These are phyloP conservation scores for Durotheca rogersii DNA, from an alignment of 495 filamentous ascomycete species.

Conservation along the genomic window DNA sequence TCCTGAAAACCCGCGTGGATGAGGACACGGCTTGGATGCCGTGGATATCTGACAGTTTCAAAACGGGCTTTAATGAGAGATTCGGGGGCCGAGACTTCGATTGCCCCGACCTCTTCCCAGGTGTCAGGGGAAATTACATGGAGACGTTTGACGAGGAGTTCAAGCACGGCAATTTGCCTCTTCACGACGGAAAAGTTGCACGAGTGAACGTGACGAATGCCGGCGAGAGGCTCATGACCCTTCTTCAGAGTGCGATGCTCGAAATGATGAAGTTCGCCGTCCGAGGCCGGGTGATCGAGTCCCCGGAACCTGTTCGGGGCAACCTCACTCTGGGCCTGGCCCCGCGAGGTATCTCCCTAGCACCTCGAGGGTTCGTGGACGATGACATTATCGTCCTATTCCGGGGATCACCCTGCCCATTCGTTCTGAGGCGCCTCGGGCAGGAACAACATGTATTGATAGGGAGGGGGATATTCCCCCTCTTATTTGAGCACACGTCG, in stretches of 20 bases:
- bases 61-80: conserved; percentile 12
- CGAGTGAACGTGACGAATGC: conserved; percentile 5
- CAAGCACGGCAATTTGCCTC: conserved; percentile 2
- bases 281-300: conserved; percentile 4
- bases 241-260: conserved; percentile 5
- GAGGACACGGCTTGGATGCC: conserved; percentile 4
- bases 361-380: neutral
- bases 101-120: conserved; percentile 6
- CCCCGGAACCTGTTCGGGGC: conserved; percentile 7
- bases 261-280: neutral
- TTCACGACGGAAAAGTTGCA: conserved; percentile 4
- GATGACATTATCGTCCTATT: conserved; percentile 12
- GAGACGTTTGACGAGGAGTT: neutral
- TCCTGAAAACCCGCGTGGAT: neutral
- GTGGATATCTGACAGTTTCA: conserved; percentile 7
- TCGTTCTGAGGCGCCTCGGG: conserved; percentile 1
- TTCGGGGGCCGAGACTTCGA: conserved; percentile 14
- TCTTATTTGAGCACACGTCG: conserved; percentile 15
- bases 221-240: neutral
- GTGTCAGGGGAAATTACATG: conserved; percentile 8
- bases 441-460: conserved; percentile 1
- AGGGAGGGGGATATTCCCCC: conserved; percentile 12
- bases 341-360: neutral
- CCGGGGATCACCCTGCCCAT: conserved; percentile 6
- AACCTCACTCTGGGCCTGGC: conserved; percentile 8